phyloP scores from a whole-genome alignment of 176 grass and related monocot genomes.

The Alopecurus myosuroides region DNA sequence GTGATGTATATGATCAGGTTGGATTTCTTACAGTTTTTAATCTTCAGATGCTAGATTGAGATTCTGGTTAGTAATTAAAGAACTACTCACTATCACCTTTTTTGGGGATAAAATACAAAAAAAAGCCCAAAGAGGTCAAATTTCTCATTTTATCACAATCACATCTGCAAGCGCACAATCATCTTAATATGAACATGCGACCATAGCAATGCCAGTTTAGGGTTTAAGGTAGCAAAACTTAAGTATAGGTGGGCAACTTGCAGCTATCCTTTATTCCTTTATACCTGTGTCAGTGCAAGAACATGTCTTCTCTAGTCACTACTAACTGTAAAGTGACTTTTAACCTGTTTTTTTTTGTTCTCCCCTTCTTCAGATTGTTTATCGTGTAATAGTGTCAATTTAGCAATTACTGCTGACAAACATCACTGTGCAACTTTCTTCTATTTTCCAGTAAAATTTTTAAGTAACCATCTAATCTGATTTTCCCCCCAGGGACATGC shows the following conservation, averaged over 20 bases:
- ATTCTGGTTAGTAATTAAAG: not conserved
- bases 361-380: not conserved
- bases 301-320: not conserved
- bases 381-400: not conserved
- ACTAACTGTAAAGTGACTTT: not conserved
- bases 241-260: conserved; percentile 8
- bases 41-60: not conserved
- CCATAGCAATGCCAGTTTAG: not conserved
- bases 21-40: conserved; percentile 14
- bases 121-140: not conserved
- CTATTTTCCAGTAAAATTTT: conserved; percentile 6
- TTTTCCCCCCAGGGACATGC: conserved; percentile 67
- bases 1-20: conserved; percentile 96
- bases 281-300: not conserved
- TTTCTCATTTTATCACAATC: not conserved
- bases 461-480: conserved; percentile 14
- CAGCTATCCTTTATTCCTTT: not conserved
- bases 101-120: not conserved
- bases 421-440: conserved; percentile 14
- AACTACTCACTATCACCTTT: not conserved
- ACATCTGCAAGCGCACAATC: not conserved
- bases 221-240: not conserved
- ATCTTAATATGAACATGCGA: not conserved
- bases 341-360: conserved; percentile 4
- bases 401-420: not conserved